Evolutionary conservation across 306 rosid genomes (phyloP).

Genomic region (Rosa persica): DNA sequence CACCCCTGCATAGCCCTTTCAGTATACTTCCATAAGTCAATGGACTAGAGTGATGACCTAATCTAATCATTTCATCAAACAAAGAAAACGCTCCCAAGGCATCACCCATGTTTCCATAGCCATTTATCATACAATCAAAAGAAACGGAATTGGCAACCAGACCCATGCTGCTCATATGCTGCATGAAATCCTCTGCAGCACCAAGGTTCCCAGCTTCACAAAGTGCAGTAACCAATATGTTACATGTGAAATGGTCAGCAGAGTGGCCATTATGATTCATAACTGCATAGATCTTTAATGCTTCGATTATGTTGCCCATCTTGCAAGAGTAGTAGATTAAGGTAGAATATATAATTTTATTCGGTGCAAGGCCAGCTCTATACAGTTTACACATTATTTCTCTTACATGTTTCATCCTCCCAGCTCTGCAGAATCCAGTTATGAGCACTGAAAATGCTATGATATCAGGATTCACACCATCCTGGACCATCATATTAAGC

Average conservation of each 20-base stretch:
- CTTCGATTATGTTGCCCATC: slow-evolving; percentile 54
- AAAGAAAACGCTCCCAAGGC: slow-evolving; percentile 51
- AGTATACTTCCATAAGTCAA: slow-evolving; percentile 61
- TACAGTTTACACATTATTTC: slow-evolving; percentile 66
- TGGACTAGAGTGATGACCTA: slow-evolving; percentile 60
- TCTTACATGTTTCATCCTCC: slow-evolving; percentile 57
- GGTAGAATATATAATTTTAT: slow-evolving; percentile 55
- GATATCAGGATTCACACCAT: slow-evolving; percentile 50
- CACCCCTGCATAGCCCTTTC: slow-evolving; percentile 65
- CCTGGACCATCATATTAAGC: slow-evolving; percentile 47
- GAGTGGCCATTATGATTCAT: slow-evolving; percentile 52
- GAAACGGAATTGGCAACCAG: slow-evolving; percentile 51
- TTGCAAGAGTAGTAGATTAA: slow-evolving; percentile 67
- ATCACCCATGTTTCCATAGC: slow-evolving; percentile 58
- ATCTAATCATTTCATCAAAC: slow-evolving; percentile 60
- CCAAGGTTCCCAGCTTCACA: slow-evolving; percentile 52
- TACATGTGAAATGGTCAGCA: slow-evolving; percentile 56
- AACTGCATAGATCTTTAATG: slow-evolving; percentile 51
- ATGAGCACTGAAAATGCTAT: slow-evolving; percentile 71
- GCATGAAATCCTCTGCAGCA: slow-evolving; percentile 66
- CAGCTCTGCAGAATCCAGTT: slow-evolving; percentile 60
- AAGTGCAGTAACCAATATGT: slow-evolving; percentile 50
- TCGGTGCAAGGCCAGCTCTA: slow-evolving; percentile 52
- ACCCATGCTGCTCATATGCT: slow-evolving; percentile 65
- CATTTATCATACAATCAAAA: slow-evolving; percentile 58